Evolutionary conservation across 2,329 filamentous ascomycete species (phyloP), one percentile per base, ranked within the genome.

Genomic region (Neopestalotiopsis rosae): DNA sequence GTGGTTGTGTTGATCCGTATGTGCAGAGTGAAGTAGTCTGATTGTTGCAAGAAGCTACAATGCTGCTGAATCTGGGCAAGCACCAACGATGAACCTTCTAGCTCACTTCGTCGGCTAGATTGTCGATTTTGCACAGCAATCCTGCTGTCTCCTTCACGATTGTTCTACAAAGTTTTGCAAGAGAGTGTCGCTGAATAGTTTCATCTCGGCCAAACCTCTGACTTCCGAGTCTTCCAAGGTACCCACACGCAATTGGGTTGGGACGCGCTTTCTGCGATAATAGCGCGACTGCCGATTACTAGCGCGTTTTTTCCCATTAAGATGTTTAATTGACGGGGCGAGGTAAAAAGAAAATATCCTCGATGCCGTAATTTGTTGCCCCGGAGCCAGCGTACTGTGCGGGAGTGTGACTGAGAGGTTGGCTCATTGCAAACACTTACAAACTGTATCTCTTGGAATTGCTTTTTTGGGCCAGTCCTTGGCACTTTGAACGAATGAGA

Each of bases 261-360:
- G 13, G 57, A 59, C 57, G 57, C 57, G 57, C 30, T 59, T 59
- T 34, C 30, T 34, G 57, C 17, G 28, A 30, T 59, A 6, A 59
- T 59, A 30, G 57, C 57, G 57, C 57, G 57, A 30, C 57, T 14
- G 24, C 30, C 24, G 28, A 12, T 34, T 24, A 59, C 57, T 59
- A 59, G 57, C 57, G 57, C 57, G 57, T 59, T 28, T 59, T 59
- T 59, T 59, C 13, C 57, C 24, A 59, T 59, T 59, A 17, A n/a
- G 30, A 34, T 30, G 24, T 59, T 34, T 34, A 59, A 59, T 28
- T 59, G 57, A 24, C 45, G 45, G 45, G 45, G 6, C 45, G 45
- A 52, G n/a, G 45, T 32, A 59, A 58, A 59, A 13, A 61, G n/a
- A 66, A 45, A 40, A 5, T 52, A n/a, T 65, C 42, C 30, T 63